Conservation (phyloP, 1,139 yeast genomes). For the Candida albicans region DNA sequence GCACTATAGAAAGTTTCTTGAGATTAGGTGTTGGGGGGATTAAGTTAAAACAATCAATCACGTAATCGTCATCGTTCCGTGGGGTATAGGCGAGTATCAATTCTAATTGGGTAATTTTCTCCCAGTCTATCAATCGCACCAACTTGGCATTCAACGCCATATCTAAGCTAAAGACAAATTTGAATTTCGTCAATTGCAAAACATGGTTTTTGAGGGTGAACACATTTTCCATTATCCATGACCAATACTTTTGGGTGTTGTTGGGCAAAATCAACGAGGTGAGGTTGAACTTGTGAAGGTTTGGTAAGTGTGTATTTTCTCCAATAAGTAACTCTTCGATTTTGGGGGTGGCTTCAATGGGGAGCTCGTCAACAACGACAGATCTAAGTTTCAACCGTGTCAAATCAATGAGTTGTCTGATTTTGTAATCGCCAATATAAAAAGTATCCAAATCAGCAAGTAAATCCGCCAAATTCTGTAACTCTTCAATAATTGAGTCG, state of each 20-base stretch:
- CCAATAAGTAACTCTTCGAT: conserved; percentile 15
- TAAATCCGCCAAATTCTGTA: conserved; percentile 13
- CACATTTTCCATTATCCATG: conserved; percentile 14
- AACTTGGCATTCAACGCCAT: conserved; percentile 8
- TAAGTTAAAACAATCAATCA: conserved; percentile 33
- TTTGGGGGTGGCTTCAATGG: conserved; percentile 1
- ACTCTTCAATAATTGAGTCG: conserved; percentile 9
- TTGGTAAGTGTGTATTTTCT: conserved; percentile 2
- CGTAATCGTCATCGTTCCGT: conserved; percentile 41
- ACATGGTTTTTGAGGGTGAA: conserved; percentile 4
- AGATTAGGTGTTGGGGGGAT: conserved; percentile 25
- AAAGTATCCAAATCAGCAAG: conserved; percentile 14
- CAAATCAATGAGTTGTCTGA: conserved; percentile 15
- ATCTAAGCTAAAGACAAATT: conserved; percentile 17
- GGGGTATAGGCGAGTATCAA: conserved; percentile 29
- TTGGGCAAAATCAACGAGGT: conserved; percentile 19
- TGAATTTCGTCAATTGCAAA: conserved; percentile 18
- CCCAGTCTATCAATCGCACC: conserved; percentile 19
- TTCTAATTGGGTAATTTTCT: conserved; percentile 22
- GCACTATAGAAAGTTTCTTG: conserved; percentile 45
- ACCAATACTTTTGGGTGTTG: conserved; percentile 18
- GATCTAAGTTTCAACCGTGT: conserved; percentile 12
- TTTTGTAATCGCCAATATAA: conserved; percentile 16
- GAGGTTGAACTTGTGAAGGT: conserved; percentile 5
- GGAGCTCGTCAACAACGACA: conserved; percentile 14